A percentile compares a stretch with the other conserved stretches of the same genome.
These are phyloP conservation scores for Posidonia oceanica DNA, from an alignment of 116 monocot species.

Conservation along the genomic window DNA sequence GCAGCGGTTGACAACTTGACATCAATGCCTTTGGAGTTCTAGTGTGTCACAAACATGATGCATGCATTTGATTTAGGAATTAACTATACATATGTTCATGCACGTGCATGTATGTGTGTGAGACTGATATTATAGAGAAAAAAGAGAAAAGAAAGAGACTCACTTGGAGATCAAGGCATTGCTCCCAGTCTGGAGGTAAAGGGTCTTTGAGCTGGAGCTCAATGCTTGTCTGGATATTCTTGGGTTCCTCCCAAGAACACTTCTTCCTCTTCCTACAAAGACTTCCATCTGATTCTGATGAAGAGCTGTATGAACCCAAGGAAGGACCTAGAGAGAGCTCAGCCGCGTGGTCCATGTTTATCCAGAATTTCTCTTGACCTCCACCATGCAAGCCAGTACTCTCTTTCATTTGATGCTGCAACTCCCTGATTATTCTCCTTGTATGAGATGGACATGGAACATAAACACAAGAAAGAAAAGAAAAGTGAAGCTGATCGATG, in stretches of 20 bases:
- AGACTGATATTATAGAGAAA: conserved; percentile 3
- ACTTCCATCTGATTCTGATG: conserved; percentile 25
- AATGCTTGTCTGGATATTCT: conserved; percentile 19
- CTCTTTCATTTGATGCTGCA: conserved; percentile 16
- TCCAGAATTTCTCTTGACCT: conserved; percentile 10
- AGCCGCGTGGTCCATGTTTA: conserved; percentile 13
- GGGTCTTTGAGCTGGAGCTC: conserved; percentile 73
- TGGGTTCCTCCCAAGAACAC: conserved; percentile 38
- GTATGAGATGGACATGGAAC: not conserved
- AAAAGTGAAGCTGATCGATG: conserved; percentile 2
- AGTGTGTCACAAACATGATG: too few species aligned
- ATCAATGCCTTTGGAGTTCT: not conserved
- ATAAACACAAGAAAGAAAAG: not conserved
- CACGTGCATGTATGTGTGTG: not conserved
- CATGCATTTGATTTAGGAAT: too few species aligned
- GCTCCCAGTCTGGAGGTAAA: conserved; percentile 91
- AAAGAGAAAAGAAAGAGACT: conserved; percentile 11
- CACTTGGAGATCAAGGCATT: conserved; percentile 88
- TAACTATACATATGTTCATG: not conserved
- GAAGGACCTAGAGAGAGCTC: conserved; percentile 71
- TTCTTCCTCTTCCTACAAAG: conserved; percentile 48
- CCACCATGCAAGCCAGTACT: not conserved
- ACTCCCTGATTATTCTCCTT: conserved; percentile 35
- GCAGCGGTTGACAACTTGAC: not conserved
- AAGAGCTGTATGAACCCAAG: conserved; percentile 1